Conservation (phyloP, 345 rosid species). For the Eucalyptus pauciflora region DNA sequence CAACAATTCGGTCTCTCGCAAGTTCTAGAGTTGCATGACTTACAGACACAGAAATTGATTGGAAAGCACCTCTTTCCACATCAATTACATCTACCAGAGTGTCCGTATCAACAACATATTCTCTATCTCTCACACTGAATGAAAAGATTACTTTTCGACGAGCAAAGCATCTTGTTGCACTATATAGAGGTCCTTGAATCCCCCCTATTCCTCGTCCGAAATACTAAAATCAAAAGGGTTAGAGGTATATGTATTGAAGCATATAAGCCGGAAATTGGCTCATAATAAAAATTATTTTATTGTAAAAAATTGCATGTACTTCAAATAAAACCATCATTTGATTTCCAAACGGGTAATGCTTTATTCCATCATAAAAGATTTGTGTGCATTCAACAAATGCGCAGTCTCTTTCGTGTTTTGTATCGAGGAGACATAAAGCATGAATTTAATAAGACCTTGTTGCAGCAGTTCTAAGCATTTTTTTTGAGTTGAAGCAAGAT, state of each 20-base stretch:
- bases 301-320: conserved; percentile 1
- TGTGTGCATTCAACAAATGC: conserved; percentile 54
- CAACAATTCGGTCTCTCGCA: too few relatives aligned
- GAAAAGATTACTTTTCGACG: background rate
- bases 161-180: conserved; percentile 32
- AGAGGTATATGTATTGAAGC: background rate
- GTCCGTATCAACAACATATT: too few relatives aligned
- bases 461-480: too few relatives aligned
- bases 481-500: too few relatives aligned
- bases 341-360: conserved; percentile 20
- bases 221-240: conserved; percentile 2
- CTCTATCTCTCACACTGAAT: too few relatives aligned
- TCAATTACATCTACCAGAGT: too few relatives aligned
- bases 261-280: background rate
- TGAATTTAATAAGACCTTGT: background rate
- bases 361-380: conserved; percentile 17
- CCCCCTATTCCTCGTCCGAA: conserved; percentile 25
- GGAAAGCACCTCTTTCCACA: too few relatives aligned
- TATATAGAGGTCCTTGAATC: conserved; percentile 43
- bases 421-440: conserved; percentile 38
- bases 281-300: too few relatives aligned
- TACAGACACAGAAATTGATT: too few relatives aligned
- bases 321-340: conserved; percentile 2
- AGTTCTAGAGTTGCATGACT: too few relatives aligned
- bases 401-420: background rate